Evolutionary conservation across 139 green algal genomes (phyloP), one percentile per base, ranked within the genome.

Genomic region (Chlorella sp.): DNA sequence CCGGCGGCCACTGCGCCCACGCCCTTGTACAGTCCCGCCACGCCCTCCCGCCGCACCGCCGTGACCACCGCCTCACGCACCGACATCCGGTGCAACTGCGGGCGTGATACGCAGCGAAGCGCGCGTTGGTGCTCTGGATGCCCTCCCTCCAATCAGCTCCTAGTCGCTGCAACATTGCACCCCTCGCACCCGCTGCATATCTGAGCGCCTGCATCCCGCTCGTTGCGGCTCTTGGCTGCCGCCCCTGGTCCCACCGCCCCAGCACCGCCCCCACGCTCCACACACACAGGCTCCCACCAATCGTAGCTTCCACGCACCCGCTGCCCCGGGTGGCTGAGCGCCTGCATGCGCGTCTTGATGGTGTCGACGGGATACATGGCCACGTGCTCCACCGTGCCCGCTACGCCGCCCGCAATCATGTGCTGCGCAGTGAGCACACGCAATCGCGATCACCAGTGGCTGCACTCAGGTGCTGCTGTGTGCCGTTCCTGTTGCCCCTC

Each of bases 341-440:
- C 91, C 83, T 99, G 95, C 91, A 97, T 97, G 1, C 95, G 70
- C 2, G 95, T 99, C 72, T 99, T 99, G 60, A 99, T 88, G 20
- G 94, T 98, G 82, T 99, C 95, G 10, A 99, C 89, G 1, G 93
- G 93, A 62, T 93, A 98, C 95, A 99, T 99, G 31, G 84, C 92
- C 2, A 88, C 84, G 79, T 99, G 95, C 79, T 99, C 95, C 22
- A 89, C 83, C 1, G 97, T 93, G 29, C 95, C 95, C n/a, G 95
- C 93, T 17, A 87, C 63, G 1, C 90, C 90, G 14, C 93, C 94
- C 1, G 92, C 88, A 2, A 94, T 29, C 91, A 96, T 96, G 81
- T 97, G 90, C 91, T 96, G 82, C 82, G 73, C 42, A 26, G 36
- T 5, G 6, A 42, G 36, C 34, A 33, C 66, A 71, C 4, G 50